Conservation (phyloP, 441 rosid genomes). For the Gossypium armourianum region DNA sequence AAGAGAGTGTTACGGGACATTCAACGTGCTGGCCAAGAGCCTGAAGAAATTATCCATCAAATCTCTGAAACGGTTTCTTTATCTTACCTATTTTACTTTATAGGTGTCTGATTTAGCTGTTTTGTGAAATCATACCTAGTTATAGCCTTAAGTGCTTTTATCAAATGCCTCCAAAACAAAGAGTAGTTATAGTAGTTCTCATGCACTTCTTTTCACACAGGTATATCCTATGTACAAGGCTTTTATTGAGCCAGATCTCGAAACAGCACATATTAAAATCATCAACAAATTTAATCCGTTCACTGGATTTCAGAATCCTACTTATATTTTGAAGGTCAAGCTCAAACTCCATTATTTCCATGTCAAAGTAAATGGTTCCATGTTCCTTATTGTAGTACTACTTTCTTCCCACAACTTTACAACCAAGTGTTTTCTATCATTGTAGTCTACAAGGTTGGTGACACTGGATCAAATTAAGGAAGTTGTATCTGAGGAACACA, state of each 20-base stretch:
- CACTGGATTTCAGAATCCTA: constrained; percentile 90
- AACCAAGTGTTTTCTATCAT: constrained; percentile 25
- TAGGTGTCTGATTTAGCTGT: constrained; percentile 13
- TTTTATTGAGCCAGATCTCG: constrained; percentile 89
- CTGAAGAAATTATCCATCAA: constrained; percentile 93
- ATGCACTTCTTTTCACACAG: constrained; percentile 29
- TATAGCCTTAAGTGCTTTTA: not conserved
- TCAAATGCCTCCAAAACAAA: not conserved
- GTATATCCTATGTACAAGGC: constrained; percentile 99
- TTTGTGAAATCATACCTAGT: not conserved
- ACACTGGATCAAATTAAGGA: constrained; percentile 68
- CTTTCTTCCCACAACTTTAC: constrained; percentile 10
- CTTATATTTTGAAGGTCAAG: constrained; percentile 68
- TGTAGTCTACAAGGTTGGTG: constrained; percentile 64
- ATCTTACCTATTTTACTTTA: constrained; percentile 18
- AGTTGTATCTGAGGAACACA: constrained; percentile 42
- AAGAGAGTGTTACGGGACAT: constrained; percentile 89
- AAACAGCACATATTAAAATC: constrained; percentile 85
- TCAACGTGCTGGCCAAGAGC: constrained; percentile 94
- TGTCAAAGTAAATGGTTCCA: not conserved
- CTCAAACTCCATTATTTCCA: not conserved
- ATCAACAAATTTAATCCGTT: constrained; percentile 89
- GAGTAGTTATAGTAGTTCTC: not conserved
- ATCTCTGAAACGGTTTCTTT: constrained; percentile 77
- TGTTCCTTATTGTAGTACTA: not conserved